These are phyloP conservation scores for Jatropha podagrica DNA, from an alignment of 441 rosid species.

Conservation along the genomic window DNA sequence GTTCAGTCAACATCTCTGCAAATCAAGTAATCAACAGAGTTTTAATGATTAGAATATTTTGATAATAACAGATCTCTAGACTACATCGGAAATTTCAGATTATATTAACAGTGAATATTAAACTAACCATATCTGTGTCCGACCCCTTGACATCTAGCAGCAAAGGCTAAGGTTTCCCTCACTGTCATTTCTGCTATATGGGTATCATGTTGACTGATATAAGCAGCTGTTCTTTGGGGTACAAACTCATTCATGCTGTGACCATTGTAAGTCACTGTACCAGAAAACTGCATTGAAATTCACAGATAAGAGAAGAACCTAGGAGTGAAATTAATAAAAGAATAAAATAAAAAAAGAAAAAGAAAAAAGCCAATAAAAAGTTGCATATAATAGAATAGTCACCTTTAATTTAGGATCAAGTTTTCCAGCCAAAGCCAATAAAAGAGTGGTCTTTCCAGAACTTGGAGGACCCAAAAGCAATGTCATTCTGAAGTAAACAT, in stretches of 20 bases:
- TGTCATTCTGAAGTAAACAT: slow-evolving; percentile 38
- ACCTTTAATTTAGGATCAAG: slow-evolving; percentile 31
- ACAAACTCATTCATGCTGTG: slow-evolving; percentile 33
- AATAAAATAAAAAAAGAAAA: neutral
- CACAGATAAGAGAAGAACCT: neutral
- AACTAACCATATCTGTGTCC: slow-evolving; percentile 29
- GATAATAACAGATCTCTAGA: neutral
- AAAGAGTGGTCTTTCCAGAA: slow-evolving; percentile 34
- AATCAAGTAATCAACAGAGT: neutral
- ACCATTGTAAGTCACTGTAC: slow-evolving; percentile 36
- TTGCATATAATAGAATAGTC: neutral
- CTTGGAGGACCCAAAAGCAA: slow-evolving; percentile 46
- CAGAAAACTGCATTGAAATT: slow-evolving; percentile 26
- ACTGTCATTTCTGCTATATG: slow-evolving; percentile 36
- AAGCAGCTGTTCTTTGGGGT: slow-evolving; percentile 35
- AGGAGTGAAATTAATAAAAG: neutral
- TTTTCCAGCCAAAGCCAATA: slow-evolving; percentile 36
- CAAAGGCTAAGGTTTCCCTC: slow-evolving; percentile 33
- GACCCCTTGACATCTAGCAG: slow-evolving; percentile 36
- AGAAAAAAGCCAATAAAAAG: neutral
- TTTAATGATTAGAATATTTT: neutral
- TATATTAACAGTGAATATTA: neutral
- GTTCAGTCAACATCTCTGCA: slow-evolving; percentile 27
- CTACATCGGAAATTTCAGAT: neutral
- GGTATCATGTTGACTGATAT: slow-evolving; percentile 32